Evolutionary conservation across 768 basidiomycete species (phyloP), one percentile per base, ranked within the genome.

Genomic region (Dendrothele bispora): DNA sequence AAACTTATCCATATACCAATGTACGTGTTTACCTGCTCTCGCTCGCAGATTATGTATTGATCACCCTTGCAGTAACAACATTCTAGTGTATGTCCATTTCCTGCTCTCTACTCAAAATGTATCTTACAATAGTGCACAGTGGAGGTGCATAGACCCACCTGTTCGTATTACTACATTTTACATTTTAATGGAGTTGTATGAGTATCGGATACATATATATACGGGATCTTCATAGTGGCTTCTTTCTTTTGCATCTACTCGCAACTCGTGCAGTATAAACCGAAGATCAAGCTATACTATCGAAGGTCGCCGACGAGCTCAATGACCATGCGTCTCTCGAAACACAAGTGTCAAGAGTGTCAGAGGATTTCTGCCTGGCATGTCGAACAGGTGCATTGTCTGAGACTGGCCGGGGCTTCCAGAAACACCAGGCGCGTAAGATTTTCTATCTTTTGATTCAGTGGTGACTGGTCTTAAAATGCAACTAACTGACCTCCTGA

Each of bases 1-100:
- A 98, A 98, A 70, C 84, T 98, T 55, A 94, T 98, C 59, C 94
- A 98, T 70, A 97, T 95, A 69, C 94, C 95, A 59, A 95, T 97
- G 94, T 95, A 57, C 73, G 94, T 83, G 25, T 29, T 49, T 15
- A 44, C 30, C 44, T 30, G 28, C 42, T 32, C 25, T 35, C 26
- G 14, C 39, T 15, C 18, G n/a, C 41, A 41, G 11, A 37, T 37
- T 46, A 7, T 7, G 40, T 47, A 52, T 57, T 43, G 61, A 57
- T 57, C 40, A 6, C 34, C 26, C 25, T 46, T 48, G 12, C 60
- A 95, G 93, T 80, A 97, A 95, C 74, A 95, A 97, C 67, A 97
- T 97, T 59, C 82, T 97, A 53, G 94, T 97, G 94, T 97, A 80
- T 61, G 94, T 91, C 39, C 24, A 10, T 8, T 24, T 28, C 44